phyloP scores from a whole-genome alignment of 2,329 filamentous ascomycete species.

The Penicillium occitanis region DNA sequence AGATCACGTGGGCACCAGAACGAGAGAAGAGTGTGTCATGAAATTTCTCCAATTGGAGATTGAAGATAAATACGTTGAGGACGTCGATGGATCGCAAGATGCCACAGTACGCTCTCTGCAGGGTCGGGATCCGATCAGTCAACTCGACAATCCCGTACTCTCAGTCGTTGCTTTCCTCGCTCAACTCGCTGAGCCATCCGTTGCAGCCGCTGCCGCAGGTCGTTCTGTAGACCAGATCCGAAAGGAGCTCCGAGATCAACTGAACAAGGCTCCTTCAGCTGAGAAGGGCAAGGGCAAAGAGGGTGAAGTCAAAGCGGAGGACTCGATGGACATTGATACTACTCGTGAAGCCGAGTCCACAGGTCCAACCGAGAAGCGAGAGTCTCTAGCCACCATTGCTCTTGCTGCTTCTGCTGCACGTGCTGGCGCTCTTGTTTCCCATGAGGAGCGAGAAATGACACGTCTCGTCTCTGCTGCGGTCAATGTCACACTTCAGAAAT shows the following conservation, averaged over 20 bases:
- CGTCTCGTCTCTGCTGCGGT: slow-evolving; percentile 87
- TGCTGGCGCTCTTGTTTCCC: slow-evolving; percentile 82
- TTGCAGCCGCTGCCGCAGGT: slow-evolving; percentile 85
- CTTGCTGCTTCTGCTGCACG: slow-evolving; percentile 84
- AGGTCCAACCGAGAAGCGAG: slow-evolving; percentile 47
- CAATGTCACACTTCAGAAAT: slow-evolving; percentile 91
- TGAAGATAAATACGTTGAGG: slow-evolving; percentile 93
- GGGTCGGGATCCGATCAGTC: slow-evolving; percentile 83
- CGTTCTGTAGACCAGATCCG: slow-evolving; percentile 85
- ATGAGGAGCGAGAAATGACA: slow-evolving; percentile 96
- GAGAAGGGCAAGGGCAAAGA: slow-evolving; percentile 54
- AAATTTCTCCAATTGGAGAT: slow-evolving; percentile 97
- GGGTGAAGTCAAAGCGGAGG: slow-evolving; percentile 53
- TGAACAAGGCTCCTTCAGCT: slow-evolving; percentile 60
- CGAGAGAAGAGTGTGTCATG: slow-evolving; percentile 91
- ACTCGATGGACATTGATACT: slow-evolving; percentile 59
- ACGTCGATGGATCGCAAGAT: slow-evolving; percentile 62
- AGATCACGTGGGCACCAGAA: slow-evolving; percentile 86
- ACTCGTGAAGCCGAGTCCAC: slow-evolving; percentile 39
- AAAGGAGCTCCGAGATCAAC: slow-evolving; percentile 71
- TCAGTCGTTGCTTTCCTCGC: slow-evolving; percentile 94
- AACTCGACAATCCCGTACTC: slow-evolving; percentile 93
- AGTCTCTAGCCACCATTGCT: slow-evolving; percentile 67
- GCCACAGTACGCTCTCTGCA: slow-evolving; percentile 68
- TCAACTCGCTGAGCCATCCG: slow-evolving; percentile 82